These are phyloP conservation scores for Staphylotrichum longicolle DNA, from an alignment of 495 filamentous ascomycete genomes.

Conservation along the genomic window DNA sequence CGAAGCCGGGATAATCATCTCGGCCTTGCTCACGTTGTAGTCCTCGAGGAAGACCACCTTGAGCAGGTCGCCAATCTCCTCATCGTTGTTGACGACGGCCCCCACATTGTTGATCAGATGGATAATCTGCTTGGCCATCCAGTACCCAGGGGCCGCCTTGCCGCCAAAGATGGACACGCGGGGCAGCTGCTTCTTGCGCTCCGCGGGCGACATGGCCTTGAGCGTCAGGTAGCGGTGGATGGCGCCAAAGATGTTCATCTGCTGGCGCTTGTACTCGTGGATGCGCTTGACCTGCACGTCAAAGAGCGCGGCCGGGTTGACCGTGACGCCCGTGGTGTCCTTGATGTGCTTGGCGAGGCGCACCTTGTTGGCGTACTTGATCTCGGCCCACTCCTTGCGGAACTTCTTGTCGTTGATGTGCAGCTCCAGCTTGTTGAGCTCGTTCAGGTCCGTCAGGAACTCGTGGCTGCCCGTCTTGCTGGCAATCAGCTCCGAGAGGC, in stretches of 20 bases:
- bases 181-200: constrained; percentile 85
- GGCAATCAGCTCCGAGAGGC: constrained; percentile 86
- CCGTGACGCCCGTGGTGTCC: constrained; percentile 67
- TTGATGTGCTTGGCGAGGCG: constrained; percentile 89
- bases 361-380: constrained; percentile 70
- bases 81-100: constrained; percentile 85
- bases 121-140: constrained; percentile 99
- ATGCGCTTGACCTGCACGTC: constrained; percentile 99
- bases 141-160: constrained; percentile 96
- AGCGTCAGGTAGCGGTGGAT: constrained; percentile 92
- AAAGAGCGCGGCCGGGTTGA: constrained; percentile 86
- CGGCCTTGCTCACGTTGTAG: constrained; percentile 99
- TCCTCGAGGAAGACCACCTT: constrained; percentile 98
- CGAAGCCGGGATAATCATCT: constrained; percentile 90
- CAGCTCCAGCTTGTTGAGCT: constrained; percentile 76
- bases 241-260: constrained; percentile 97
- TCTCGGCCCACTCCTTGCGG: constrained; percentile 85
- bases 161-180: constrained; percentile 96
- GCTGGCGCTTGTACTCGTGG: constrained; percentile 98
- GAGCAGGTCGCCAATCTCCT: constrained; percentile 86
- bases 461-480: constrained; percentile 78
- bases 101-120: constrained; percentile 93
- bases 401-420: constrained; percentile 83
- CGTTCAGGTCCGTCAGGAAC: constrained; percentile 84
- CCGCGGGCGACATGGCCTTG: constrained; percentile 77